phyloP scores from a whole-genome alignment of 75 land plant genomes.

The Selaginella moellendorffii region DNA sequence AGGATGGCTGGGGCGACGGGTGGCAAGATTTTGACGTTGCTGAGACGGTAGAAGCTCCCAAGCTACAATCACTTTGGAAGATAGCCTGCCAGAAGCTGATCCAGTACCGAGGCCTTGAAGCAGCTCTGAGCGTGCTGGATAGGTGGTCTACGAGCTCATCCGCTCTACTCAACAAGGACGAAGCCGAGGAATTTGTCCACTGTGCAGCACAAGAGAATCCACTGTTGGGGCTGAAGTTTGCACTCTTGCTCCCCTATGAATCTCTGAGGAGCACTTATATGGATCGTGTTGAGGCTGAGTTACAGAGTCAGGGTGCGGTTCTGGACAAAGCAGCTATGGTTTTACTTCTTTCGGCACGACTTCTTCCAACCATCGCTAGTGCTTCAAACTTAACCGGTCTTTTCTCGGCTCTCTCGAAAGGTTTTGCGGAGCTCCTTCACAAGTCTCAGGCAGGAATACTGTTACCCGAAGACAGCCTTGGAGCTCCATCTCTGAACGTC shows the following conservation, averaged over 20 bases:
- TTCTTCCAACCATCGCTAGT: conserved; percentile 19
- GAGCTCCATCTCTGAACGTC: conserved; percentile 22
- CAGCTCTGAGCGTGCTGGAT: conserved; percentile 40
- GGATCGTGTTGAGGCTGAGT: conserved; percentile 1
- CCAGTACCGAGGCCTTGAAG: conserved; percentile 8
- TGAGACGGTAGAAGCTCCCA: conserved; percentile 7
- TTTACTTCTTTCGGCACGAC: background rate
- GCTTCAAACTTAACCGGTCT: conserved; percentile 14
- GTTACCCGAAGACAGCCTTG: background rate
- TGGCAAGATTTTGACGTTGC: conserved; percentile 75
- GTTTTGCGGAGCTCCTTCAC: background rate
- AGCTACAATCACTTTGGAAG: conserved; percentile 63
- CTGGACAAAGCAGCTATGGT: too few relatives aligned
- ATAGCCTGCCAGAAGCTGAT: conserved; percentile 34
- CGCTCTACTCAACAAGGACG: conserved; percentile 43
- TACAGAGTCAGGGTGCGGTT: background rate
- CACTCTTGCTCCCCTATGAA: conserved; percentile 60
- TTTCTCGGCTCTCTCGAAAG: background rate
- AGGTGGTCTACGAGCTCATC: conserved; percentile 18
- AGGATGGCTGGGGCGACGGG: conserved; percentile 79
- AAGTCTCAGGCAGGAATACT: background rate
- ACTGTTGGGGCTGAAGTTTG: conserved; percentile 39
- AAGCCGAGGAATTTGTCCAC: conserved; percentile 28
- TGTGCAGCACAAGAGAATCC: conserved; percentile 21
- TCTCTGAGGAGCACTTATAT: conserved; percentile 3